These are phyloP conservation scores for Boletus rubescentipes DNA, from an alignment of 768 basidiomycete species.

Conservation along the genomic window DNA sequence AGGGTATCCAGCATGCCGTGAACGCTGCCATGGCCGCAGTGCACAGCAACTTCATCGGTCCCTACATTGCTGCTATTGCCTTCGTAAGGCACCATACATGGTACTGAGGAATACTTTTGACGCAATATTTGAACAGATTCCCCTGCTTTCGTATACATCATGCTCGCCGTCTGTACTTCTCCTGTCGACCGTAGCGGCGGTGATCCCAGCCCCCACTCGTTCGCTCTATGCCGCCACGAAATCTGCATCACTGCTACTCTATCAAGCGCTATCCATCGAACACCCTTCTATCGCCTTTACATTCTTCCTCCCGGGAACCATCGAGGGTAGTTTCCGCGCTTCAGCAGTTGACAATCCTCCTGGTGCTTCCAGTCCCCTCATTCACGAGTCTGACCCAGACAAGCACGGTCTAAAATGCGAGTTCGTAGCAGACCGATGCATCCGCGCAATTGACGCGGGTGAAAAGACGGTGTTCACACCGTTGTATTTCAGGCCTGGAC, in stretches of 20 bases:
- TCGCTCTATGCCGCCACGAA: conserved; percentile 85
- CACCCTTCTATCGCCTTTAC: conserved; percentile 68
- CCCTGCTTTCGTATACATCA: conserved; percentile 66
- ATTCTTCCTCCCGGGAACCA: conserved; percentile 62
- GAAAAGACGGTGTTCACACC: conserved; percentile 65
- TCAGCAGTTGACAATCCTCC: conserved; percentile 66
- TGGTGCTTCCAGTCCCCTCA: conserved; percentile 27
- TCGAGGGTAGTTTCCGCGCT: conserved; percentile 77
- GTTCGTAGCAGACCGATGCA: conserved; percentile 57
- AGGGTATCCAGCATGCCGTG: conserved; percentile 59
- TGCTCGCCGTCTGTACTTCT: conserved; percentile 71
- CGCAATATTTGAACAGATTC: conserved; percentile 52
- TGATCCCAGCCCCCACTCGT: conserved; percentile 84
- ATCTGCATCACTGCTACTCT: conserved; percentile 72
- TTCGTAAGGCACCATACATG: conserved; percentile 51
- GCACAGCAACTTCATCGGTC: conserved; percentile 67
- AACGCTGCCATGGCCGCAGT: conserved; percentile 57
- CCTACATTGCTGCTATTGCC: conserved; percentile 64
- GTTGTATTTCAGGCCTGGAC: conserved; percentile 41
- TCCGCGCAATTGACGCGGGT: conserved; percentile 56
- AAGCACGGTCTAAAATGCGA: conserved; percentile 57
- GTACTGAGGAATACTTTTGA: not conserved
- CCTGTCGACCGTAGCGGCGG: conserved; percentile 73
- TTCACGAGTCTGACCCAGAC: conserved; percentile 51
- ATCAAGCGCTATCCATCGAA: conserved; percentile 78